Percentiles rank a stretch among this genome's conserved stretches.
phyloP scores from a whole-genome alignment of 2,329 filamentous ascomycete genomes.

The Ophiostoma tasmaniense region DNA sequence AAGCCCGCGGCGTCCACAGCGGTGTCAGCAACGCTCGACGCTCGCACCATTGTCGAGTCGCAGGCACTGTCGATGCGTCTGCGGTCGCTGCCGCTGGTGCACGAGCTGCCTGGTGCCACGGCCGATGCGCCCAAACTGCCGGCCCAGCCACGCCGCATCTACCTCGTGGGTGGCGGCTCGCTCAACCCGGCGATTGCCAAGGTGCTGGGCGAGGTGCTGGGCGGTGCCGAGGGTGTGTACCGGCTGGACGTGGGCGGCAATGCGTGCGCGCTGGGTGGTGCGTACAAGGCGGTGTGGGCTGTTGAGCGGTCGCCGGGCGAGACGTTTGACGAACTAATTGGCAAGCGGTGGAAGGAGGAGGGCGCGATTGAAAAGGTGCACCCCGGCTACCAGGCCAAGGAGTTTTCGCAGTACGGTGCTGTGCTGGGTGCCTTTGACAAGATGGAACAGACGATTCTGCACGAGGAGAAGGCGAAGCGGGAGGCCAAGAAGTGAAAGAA shows the following conservation, averaged over 20 bases:
- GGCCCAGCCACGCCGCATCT: conserved; percentile 78
- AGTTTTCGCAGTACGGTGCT: conserved; percentile 69
- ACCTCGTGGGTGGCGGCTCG: conserved; percentile 88
- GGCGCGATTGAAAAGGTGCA: conserved; percentile 76
- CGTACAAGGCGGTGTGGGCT: conserved; percentile 95
- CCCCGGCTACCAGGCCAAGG: conserved; percentile 65
- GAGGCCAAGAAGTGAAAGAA: conserved; percentile 24
- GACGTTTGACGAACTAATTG: conserved; percentile 84
- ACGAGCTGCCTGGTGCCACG: conserved; percentile 32
- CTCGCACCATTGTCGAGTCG: conserved; percentile 84
- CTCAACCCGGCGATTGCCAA: conserved; percentile 82
- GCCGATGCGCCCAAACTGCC: conserved; percentile 43
- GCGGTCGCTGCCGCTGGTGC: conserved; percentile 69
- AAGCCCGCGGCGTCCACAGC: not conserved
- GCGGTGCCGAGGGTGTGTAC: conserved; percentile 82
- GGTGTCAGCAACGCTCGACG: conserved; percentile 50
- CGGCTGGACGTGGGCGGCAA: conserved; percentile 90
- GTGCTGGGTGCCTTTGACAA: conserved; percentile 67
- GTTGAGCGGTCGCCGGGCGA: conserved; percentile 59
- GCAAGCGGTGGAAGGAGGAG: conserved; percentile 74
- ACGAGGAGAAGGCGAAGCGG: conserved; percentile 27
- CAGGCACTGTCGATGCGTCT: conserved; percentile 87
- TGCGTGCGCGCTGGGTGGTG: conserved; percentile 85
- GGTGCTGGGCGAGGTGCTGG: conserved; percentile 79
- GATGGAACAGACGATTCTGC: conserved; percentile 62